Percentiles rank a stretch among this genome's conserved stretches.
Evolutionary conservation across 2,329 filamentous ascomycete genomes (phyloP).

Genomic region (Xylariaceae sp.): DNA sequence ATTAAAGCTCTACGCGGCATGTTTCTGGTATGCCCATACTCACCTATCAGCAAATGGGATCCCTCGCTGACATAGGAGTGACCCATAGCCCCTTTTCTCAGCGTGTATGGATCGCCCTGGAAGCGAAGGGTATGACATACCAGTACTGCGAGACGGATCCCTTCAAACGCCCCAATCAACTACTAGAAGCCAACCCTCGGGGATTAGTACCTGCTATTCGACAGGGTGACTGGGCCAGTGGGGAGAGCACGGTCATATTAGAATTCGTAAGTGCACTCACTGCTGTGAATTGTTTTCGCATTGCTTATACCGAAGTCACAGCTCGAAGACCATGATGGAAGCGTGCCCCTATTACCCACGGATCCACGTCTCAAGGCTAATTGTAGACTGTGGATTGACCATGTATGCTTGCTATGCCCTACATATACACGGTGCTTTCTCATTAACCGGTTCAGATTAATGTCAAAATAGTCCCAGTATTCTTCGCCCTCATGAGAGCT

Average conservation of each 20-base stretch:
- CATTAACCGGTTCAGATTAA: slow-evolving; percentile 55
- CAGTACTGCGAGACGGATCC: slow-evolving; percentile 85
- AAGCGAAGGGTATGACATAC: slow-evolving; percentile 71
- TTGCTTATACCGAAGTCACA: slow-evolving; percentile 29
- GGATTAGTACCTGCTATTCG: slow-evolving; percentile 71
- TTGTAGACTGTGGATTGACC: slow-evolving; percentile 74
- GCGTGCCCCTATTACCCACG: slow-evolving; percentile 57
- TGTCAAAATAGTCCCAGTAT: slow-evolving; percentile 66
- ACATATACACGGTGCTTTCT: background rate
- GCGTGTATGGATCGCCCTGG: slow-evolving; percentile 82
- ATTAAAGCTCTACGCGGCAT: slow-evolving; percentile 74
- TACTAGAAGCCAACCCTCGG: slow-evolving; percentile 70
- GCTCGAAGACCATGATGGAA: slow-evolving; percentile 67
- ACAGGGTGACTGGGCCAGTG: slow-evolving; percentile 75
- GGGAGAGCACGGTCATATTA: slow-evolving; percentile 75
- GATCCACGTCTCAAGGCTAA: slow-evolving; percentile 64
- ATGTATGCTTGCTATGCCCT: slow-evolving; percentile 47
- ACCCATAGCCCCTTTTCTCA: slow-evolving; percentile 69
- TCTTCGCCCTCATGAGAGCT: slow-evolving; percentile 68
- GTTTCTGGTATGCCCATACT: slow-evolving; percentile 61
- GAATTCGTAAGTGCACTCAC: slow-evolving; percentile 61
- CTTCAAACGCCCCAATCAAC: slow-evolving; percentile 58
- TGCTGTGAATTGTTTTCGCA: background rate
- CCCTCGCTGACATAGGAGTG: slow-evolving; percentile 18
- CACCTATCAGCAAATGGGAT: slow-evolving; percentile 1